A percentile compares a stretch with the other conserved stretches of the same genome.
These are phyloP conservation scores for Globisporangium alternatum DNA, from an alignment of 352 stramenopile species.

Conservation along the genomic window DNA sequence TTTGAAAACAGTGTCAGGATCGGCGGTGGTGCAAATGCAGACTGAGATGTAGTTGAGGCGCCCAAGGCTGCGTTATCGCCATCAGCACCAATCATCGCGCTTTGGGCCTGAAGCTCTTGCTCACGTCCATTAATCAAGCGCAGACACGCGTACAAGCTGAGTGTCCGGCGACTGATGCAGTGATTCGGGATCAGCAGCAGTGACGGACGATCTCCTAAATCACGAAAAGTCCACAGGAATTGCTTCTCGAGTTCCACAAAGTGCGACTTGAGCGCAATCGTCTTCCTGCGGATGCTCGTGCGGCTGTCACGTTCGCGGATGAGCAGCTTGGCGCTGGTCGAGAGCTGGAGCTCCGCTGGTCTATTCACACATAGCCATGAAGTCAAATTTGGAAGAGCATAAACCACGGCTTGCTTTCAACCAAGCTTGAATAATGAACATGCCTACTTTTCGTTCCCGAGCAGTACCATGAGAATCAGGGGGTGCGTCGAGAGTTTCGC, in stretches of 20 bases:
- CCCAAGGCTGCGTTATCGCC: neutral
- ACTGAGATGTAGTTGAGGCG: neutral
- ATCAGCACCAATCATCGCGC: neutral
- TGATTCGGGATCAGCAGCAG: conserved; percentile 41
- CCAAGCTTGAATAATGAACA: neutral
- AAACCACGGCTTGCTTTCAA: neutral
- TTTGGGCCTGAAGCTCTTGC: conserved; percentile 14
- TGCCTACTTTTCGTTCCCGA: conserved; percentile 46
- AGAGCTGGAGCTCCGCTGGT: conserved; percentile 41
- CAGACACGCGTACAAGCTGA: conserved; percentile 41
- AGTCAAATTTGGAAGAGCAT: neutral
- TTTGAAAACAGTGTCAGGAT: conserved; percentile 44
- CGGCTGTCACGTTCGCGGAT: conserved; percentile 31
- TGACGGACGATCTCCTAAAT: conserved; percentile 27
- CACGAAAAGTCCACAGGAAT: conserved; percentile 43
- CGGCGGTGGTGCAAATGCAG: neutral
- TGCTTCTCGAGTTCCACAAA: conserved; percentile 44
- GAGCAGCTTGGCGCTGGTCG: conserved; percentile 45
- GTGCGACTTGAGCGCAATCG: conserved; percentile 26
- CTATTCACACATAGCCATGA: conserved; percentile 20
- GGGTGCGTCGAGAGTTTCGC: conserved; percentile 33
- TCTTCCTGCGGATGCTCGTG: conserved; percentile 27
- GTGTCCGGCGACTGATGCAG: conserved; percentile 32
- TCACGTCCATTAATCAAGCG: conserved; percentile 25
- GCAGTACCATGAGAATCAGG: conserved; percentile 45